Conservation (phyloP, 1,284 basidiomycete species). For the Cutaneotrichosporon dermatis region DNA sequence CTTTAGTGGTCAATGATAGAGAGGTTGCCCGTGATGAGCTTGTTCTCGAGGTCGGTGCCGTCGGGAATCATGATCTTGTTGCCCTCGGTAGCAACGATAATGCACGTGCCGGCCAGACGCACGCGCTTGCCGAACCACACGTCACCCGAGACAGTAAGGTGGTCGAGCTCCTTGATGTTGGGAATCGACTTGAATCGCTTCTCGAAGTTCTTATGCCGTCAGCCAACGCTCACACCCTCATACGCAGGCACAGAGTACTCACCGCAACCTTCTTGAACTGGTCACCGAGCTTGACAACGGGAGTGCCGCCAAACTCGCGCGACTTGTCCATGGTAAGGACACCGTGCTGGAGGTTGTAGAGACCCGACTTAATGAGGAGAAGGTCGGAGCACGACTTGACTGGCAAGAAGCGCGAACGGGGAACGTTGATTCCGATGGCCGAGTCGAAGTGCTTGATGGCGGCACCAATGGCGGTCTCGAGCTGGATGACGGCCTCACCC, state of each 20-base stretch:
- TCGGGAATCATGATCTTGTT: slow-evolving; percentile 94
- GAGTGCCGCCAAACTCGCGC: slow-evolving; percentile 87
- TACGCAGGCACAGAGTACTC: slow-evolving; percentile 13
- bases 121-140: slow-evolving; percentile 94
- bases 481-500: slow-evolving; percentile 79
- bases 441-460: slow-evolving; percentile 69
- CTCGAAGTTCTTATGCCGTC: slow-evolving; percentile 66
- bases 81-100: slow-evolving; percentile 86
- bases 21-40: slow-evolving; percentile 57
- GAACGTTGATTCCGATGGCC: slow-evolving; percentile 96
- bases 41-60: slow-evolving; percentile 90
- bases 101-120: slow-evolving; percentile 79
- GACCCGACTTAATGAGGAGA: slow-evolving; percentile 92
- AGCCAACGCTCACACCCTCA: neutral
- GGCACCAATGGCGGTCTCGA: slow-evolving; percentile 94
- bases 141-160: slow-evolving; percentile 93
- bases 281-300: slow-evolving; percentile 96
- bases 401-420: slow-evolving; percentile 93
- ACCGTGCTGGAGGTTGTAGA: slow-evolving; percentile 93
- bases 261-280: slow-evolving; percentile 69
- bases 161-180: slow-evolving; percentile 87
- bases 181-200: slow-evolving; percentile 88
- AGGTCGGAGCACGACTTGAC: slow-evolving; percentile 80
- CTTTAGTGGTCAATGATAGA: slow-evolving; percentile 55
- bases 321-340: slow-evolving; percentile 85